Percentiles rank a stretch among this genome's conserved stretches.
phyloP scores from a whole-genome alignment of 2,329 filamentous ascomycete species.

The Aspergillus ustus region DNA sequence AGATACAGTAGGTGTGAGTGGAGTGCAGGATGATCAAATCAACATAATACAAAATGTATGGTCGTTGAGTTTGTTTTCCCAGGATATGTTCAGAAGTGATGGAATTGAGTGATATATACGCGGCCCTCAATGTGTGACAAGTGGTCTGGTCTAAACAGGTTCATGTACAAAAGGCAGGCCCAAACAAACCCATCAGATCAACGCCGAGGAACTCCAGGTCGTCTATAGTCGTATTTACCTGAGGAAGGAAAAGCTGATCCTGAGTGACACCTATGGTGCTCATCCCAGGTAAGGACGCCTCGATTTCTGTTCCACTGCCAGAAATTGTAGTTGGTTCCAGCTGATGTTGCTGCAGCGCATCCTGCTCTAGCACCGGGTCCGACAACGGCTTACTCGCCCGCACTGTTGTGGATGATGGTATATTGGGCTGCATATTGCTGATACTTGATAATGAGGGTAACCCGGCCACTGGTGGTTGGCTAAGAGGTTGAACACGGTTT shows the following conservation, averaged over 20 bases:
- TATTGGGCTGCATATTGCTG: neutral
- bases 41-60: too few relatives aligned
- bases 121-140: too few relatives aligned
- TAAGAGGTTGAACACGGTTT: neutral
- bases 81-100: too few relatives aligned
- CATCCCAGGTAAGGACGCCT: neutral
- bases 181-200: neutral
- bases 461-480: neutral
- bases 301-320: too few relatives aligned
- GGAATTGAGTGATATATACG: too few relatives aligned
- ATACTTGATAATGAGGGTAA: neutral
- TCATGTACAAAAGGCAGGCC: neutral
- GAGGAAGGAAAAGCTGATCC: neutral
- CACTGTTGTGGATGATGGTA: neutral
- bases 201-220: neutral
- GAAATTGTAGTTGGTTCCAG: too few relatives aligned
- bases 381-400: neutral
- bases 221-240: neutral
- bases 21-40: too few relatives aligned
- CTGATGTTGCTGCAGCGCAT: neutral
- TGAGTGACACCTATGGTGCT: neutral
- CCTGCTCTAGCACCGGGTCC: neutral
- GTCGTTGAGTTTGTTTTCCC: too few relatives aligned
- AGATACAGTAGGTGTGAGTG: too few relatives aligned
- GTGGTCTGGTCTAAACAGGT: neutral